phyloP scores from a whole-genome alignment of 768 basidiomycete species.

The Lyophyllum semitale region DNA sequence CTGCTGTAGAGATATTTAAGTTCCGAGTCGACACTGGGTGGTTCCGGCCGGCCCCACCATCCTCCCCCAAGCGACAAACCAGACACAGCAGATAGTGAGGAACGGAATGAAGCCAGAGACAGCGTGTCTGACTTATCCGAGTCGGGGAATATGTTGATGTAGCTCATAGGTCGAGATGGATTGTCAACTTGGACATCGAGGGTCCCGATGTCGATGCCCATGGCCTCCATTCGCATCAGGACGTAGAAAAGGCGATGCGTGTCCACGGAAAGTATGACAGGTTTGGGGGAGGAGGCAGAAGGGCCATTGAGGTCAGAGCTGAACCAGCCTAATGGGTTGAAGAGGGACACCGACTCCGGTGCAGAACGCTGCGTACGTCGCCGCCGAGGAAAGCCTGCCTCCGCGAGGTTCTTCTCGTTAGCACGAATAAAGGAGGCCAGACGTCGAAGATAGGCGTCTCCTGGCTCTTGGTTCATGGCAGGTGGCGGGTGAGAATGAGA shows the following conservation, averaged over 20 bases:
- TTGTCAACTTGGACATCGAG: slow-evolving; percentile 76
- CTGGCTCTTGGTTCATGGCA: slow-evolving; percentile 51
- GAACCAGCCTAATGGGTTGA: slow-evolving; percentile 71
- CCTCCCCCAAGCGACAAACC: slow-evolving; percentile 68
- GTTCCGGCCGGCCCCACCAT: slow-evolving; percentile 71
- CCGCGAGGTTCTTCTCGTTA: slow-evolving; percentile 75
- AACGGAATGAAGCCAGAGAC: slow-evolving; percentile 74
- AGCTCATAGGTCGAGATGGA: slow-evolving; percentile 78
- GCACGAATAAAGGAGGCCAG: slow-evolving; percentile 71
- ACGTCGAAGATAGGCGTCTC: slow-evolving; percentile 75
- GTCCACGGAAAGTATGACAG: slow-evolving; percentile 70
- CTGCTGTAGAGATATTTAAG: slow-evolving; percentile 87
- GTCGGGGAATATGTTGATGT: slow-evolving; percentile 57
- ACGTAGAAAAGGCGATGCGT: slow-evolving; percentile 87
- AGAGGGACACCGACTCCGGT: slow-evolving; percentile 37
- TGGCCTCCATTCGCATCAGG: slow-evolving; percentile 81
- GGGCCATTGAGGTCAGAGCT: slow-evolving; percentile 31
- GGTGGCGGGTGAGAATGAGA: slow-evolving; percentile 12
- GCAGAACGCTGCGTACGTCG: slow-evolving; percentile 40
- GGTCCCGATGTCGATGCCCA: slow-evolving; percentile 75
- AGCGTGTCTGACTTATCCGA: slow-evolving; percentile 72
- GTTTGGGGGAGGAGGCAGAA: slow-evolving; percentile 43
- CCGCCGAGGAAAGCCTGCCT: slow-evolving; percentile 54
- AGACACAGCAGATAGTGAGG: slow-evolving; percentile 77
- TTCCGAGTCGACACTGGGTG: slow-evolving; percentile 64